A percentile compares a stretch with the other conserved stretches of the same genome.
These are phyloP conservation scores for Mariannaea elegans DNA, from an alignment of 2,329 filamentous ascomycete genomes.

Conservation along the genomic window DNA sequence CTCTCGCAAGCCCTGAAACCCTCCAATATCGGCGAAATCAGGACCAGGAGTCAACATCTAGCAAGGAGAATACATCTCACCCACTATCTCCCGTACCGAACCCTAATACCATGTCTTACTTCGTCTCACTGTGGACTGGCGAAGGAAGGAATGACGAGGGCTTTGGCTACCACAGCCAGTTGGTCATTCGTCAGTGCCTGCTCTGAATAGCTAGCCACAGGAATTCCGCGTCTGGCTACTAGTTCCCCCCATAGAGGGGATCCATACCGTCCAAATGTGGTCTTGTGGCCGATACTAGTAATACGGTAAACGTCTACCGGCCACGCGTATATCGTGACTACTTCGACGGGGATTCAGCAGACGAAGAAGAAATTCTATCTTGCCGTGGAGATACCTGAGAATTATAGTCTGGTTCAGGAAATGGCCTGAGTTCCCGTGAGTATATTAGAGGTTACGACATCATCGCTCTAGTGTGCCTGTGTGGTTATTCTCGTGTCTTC, in stretches of 20 bases:
- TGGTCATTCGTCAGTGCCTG: no score
- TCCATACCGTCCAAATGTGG: slow-evolving; percentile 40
- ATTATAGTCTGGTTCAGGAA: slow-evolving; percentile 82
- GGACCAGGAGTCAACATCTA: no score
- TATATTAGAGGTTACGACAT: slow-evolving; percentile 85
- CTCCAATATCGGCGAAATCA: no score
- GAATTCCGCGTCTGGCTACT: background rate
- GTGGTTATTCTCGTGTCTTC: slow-evolving; percentile 87
- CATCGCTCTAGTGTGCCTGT: slow-evolving; percentile 90
- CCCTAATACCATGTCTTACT: no score
- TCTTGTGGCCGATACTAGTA: slow-evolving; percentile 86
- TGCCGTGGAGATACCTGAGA: slow-evolving; percentile 77
- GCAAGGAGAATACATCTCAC: no score
- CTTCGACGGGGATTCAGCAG: slow-evolving; percentile 60
- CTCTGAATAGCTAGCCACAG: no score
- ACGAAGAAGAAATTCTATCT: slow-evolving; percentile 83
- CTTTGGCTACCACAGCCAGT: no score
- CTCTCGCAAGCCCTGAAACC: no score
- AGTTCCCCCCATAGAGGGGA: background rate
- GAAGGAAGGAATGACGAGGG: no score
- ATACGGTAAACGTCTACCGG: slow-evolving; percentile 82
- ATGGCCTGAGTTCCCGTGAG: slow-evolving; percentile 95
- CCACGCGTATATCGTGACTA: slow-evolving; percentile 67
- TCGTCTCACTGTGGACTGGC: no score
- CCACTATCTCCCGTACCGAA: no score